A percentile compares a stretch with the other conserved stretches of the same genome.
Conservation (phyloP, 2,329 filamentous ascomycete species). For the Penicillium sclerotigenum region DNA sequence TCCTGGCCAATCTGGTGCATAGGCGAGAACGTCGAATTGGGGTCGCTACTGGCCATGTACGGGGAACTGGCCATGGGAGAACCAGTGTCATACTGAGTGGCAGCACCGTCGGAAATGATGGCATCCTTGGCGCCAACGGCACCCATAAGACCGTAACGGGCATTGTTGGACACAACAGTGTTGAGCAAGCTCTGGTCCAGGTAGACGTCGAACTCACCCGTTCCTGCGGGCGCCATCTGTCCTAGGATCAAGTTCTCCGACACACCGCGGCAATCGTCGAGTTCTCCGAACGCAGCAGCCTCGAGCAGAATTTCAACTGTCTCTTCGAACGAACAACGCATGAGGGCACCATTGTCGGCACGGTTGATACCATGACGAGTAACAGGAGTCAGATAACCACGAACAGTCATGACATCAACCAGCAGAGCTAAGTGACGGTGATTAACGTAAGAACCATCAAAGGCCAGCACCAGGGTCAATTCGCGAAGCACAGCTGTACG, state of each 20-base stretch:
- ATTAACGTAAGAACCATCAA: slow-evolving; percentile 99
- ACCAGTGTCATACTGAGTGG: slow-evolving; percentile 83
- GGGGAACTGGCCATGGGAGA: slow-evolving; percentile 61
- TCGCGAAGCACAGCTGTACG: slow-evolving; percentile 83
- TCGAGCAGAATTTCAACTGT: slow-evolving; percentile 97
- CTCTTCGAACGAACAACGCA: slow-evolving; percentile 99
- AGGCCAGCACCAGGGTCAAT: slow-evolving; percentile 87
- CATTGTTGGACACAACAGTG: slow-evolving; percentile 90
- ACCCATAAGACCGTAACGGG: slow-evolving; percentile 75
- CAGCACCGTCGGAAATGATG: slow-evolving; percentile 71
- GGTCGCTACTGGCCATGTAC: slow-evolving; percentile 61
- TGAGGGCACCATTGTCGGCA: slow-evolving; percentile 93
- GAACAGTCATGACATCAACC: slow-evolving; percentile 96
- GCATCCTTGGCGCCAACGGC: slow-evolving; percentile 73
- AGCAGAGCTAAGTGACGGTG: slow-evolving; percentile 93
- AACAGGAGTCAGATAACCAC: slow-evolving; percentile 90
- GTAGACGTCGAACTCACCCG: slow-evolving; percentile 90
- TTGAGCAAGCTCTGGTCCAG: slow-evolving; percentile 94
- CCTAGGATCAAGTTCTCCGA: slow-evolving; percentile 99
- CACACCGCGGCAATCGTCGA: slow-evolving; percentile 96
- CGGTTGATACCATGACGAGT: slow-evolving; percentile 98
- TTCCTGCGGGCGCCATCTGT: slow-evolving; percentile 94
- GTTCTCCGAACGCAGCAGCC: slow-evolving; percentile 87
- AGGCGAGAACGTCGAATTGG: slow-evolving; percentile 65
- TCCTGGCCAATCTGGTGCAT: slow-evolving; percentile 68